A percentile compares a stretch with the other conserved stretches of the same genome.
These are phyloP conservation scores for Pseudoneurospora amorphoporcata DNA, from an alignment of 495 filamentous ascomycete species.

Conservation along the genomic window DNA sequence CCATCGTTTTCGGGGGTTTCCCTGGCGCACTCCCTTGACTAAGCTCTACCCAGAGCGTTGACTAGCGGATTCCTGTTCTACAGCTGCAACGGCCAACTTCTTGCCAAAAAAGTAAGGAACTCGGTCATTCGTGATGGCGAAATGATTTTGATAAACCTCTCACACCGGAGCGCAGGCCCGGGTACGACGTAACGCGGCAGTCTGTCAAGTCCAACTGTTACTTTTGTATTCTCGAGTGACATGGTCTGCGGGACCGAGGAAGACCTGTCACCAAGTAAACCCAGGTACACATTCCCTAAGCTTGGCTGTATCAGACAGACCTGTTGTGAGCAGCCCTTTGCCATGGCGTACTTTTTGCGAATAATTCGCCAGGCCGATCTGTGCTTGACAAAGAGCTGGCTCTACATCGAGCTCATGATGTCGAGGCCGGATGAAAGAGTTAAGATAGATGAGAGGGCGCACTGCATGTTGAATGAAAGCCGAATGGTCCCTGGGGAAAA, in stretches of 20 bases:
- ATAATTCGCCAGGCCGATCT: neutral
- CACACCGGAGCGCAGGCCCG: constrained; percentile 5
- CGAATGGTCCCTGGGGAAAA: neutral
- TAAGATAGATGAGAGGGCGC: neutral
- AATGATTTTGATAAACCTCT: neutral
- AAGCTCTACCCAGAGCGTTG: neutral
- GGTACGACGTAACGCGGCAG: constrained; percentile 14
- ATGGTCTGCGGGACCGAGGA: neutral
- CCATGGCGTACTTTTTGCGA: neutral
- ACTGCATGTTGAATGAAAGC: neutral
- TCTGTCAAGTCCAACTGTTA: constrained; percentile 10
- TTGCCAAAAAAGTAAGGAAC: neutral
- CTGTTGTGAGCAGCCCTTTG: neutral
- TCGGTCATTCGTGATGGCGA: neutral
- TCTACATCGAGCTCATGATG: neutral
- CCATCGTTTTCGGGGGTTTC: neutral
- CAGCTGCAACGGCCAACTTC: neutral
- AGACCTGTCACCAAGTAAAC: neutral
- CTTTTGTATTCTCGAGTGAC: neutral
- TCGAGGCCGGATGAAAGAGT: neutral
- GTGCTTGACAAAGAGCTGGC: neutral
- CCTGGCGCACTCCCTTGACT: neutral
- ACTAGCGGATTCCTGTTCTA: neutral
- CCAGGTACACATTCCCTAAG: neutral
- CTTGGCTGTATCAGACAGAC: neutral